Evolutionary conservation across 1,139 yeast genomes (phyloP), one percentile per base, ranked within the genome.

Genomic region (Magnusiomyces paraingens): DNA sequence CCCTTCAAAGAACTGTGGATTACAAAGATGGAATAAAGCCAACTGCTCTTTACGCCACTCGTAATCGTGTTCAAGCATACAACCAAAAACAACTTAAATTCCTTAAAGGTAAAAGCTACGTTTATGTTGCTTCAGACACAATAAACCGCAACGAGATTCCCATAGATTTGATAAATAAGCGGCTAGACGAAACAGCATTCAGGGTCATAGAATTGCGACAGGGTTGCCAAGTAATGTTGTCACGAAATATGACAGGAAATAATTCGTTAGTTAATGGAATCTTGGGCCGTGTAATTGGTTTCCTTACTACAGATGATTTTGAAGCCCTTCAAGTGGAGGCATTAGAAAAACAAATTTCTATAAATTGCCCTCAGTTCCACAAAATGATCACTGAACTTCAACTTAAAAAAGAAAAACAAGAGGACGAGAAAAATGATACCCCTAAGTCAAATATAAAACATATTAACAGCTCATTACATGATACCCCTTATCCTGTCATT

Each of bases 11-110:
- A 59, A 71, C 72, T 1, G 80, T 87, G 1, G 58, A 58, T 0
- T 88, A 86, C 62, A 70, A 72, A 0, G 96, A 88, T 68, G 93
- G 91, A 0, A 80, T 89, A 26, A 82, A 76, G 59, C 95, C 96
- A 3, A 86, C 95, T 0, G 94, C 85, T 65, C 71, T 88, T 46
- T 89, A 78, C 64, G 86, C 96, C 0, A 82, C 88, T 0, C 76
- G 94, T 61, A 70, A 74, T 40, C 94, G 88, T 64, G 97, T 90
- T 2, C 85, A 83, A 50, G 58, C 68, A 20, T 89, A 95, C 1
- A 90, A 90, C 64, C 66, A 73, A 35, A 60, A 72, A 38, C 75
- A 89, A 56, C 71, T 90, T 55, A 69, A 73, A 0, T 65, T 66
- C 0, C 64, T 84, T 5, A 47, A 50, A 15, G 57, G 57, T 18